phyloP scores from a whole-genome alignment of 345 rosid species.

The Populus ilicifolia region DNA sequence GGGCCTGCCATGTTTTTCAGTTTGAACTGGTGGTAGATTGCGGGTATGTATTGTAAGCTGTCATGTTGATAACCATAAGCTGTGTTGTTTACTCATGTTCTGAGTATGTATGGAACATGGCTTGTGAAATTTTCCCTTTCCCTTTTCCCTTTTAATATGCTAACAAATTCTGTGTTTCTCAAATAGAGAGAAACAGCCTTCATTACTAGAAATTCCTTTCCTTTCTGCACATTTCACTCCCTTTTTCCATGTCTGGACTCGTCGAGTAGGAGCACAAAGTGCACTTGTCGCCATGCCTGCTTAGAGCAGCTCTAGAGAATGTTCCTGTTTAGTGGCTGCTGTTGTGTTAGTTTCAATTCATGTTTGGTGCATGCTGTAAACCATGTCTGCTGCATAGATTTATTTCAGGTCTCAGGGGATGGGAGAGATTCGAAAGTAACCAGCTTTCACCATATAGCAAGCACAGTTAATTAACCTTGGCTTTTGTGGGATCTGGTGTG shows the following conservation, averaged over 20 bases:
- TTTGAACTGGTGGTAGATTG: neutral
- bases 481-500: too few relatives aligned
- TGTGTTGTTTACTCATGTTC: neutral
- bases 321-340: too few relatives aligned
- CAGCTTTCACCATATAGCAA: too few relatives aligned
- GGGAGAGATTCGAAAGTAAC: too few relatives aligned
- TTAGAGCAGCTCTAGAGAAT: too few relatives aligned
- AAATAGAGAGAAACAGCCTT: neutral
- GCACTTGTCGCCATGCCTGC: too few relatives aligned
- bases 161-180: neutral
- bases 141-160: neutral
- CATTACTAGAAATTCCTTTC: neutral
- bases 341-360: too few relatives aligned
- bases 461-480: too few relatives aligned
- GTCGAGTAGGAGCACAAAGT: too few relatives aligned
- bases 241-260: neutral
- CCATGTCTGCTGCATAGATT: too few relatives aligned
- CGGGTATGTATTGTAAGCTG: constrained; percentile 5
- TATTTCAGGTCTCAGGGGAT: too few relatives aligned
- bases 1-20: constrained; percentile 2
- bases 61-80: neutral
- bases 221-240: neutral
- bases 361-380: too few relatives aligned
- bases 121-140: neutral
- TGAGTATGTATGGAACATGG: neutral